Base-by-base conservation (phyloP, 192 early-diverging fungal genomes). In the Gorgonomyces haynaldii region DNA sequence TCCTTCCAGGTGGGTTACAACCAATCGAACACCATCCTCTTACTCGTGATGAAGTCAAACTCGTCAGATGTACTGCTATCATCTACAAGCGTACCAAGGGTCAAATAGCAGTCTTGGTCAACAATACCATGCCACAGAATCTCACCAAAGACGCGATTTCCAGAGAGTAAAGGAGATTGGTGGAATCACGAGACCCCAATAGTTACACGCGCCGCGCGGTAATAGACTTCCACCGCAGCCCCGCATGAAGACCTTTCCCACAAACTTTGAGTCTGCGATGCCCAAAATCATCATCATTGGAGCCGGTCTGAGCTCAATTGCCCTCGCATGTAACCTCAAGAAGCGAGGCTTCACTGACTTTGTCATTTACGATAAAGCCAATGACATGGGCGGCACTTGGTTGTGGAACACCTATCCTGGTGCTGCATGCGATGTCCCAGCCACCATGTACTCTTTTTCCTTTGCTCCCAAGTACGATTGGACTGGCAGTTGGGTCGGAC, bases 371-470 rank as follows among this genome's bases (percentile, higher is more conserved):
- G 39, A 41, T 21, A 41, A 19, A 24, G 39, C 17, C 21, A 6
- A 4, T 16, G 39, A 24, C 5, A 7, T 41, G 21, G 39, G 39
- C 21, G 39, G 39, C 5, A 41, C 39, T 19, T 41, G 62, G 62
- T 28, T 52, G 12, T 34, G 22, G 12, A 64, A 66, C 39, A 37
- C 53, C 15, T 64, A 64, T 29, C 64, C 67, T 16, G 65, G 68
- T 7, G 61, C 61, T 16, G 65, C 64, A 1, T 74, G 71, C 39
- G 71, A 74, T 57, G 56, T 74, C 2, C 60, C 60, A 7, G 54
- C 52, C 2, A 52, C 57, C 26, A 53, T 59, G 17, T 74, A 69
- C 57, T 58, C 30, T 16, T 68, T 51, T 52, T 61, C 57, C 1
- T 68, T 68, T 21, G 57, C 52, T 1, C 66, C 56, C 2, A 68